Evolutionary conservation across 2,329 filamentous ascomycete species (phyloP).

Genomic region (Trichoderma koningii): DNA sequence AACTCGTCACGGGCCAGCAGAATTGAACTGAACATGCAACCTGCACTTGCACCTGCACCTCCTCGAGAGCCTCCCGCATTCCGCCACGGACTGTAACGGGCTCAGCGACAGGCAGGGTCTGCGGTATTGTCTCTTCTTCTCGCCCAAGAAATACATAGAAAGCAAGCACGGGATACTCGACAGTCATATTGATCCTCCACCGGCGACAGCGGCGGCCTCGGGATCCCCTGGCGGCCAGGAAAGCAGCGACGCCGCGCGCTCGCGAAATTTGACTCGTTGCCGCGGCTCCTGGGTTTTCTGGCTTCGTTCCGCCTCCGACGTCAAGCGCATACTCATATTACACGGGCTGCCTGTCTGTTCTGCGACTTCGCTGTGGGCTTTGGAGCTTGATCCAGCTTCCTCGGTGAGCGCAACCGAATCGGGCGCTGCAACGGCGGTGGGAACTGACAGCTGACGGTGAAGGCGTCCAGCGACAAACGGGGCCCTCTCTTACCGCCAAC

Average conservation of each 20-base stretch:
- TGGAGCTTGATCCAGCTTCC: constrained; percentile 4
- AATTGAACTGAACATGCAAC: constrained; percentile 34
- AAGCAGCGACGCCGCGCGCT: constrained; percentile 19
- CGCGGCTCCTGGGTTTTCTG: constrained; percentile 17
- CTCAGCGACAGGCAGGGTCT: constrained; percentile 27
- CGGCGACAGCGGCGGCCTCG: no score
- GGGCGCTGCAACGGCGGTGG: constrained; percentile 12
- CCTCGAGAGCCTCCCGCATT: not conserved
- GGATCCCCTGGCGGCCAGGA: constrained; percentile 11
- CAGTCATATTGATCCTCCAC: no score
- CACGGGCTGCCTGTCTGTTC: not conserved
- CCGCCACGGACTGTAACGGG: constrained; percentile 8
- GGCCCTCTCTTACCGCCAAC: not conserved
- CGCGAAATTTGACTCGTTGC: constrained; percentile 23
- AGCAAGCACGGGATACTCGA: not conserved
- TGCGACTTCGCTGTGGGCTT: not conserved
- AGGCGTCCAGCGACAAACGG: constrained; percentile 15
- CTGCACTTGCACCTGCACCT: constrained; percentile 26
- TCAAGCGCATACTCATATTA: constrained; percentile 1
- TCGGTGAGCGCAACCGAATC: constrained; percentile 25
- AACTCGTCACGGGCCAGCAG: constrained; percentile 34
- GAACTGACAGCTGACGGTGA: constrained; percentile 15
- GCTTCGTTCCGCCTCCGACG: not conserved
- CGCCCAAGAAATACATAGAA: not conserved
- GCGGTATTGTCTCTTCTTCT: no score